These are phyloP conservation scores for Puccinia hordei DNA, from an alignment of 1,284 basidiomycete species.

Conservation along the genomic window DNA sequence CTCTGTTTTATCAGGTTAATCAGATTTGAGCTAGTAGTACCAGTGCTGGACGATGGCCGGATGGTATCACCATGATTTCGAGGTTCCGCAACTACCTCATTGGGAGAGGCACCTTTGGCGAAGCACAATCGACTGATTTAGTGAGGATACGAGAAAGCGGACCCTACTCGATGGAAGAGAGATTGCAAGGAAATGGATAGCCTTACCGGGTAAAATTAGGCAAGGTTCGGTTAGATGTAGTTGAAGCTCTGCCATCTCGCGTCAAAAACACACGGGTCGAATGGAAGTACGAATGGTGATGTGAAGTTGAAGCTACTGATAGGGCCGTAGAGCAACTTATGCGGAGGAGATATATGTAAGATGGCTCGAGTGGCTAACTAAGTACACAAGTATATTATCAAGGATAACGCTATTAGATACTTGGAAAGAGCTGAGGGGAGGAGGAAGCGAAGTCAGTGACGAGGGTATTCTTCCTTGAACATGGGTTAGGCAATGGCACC, in stretches of 20 bases:
- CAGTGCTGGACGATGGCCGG: not conserved
- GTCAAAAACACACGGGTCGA: not conserved
- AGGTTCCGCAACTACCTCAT: conserved; percentile 9
- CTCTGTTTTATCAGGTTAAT: conserved; percentile 13
- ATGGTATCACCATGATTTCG: conserved; percentile 3
- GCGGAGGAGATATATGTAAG: not conserved
- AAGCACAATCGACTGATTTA: not conserved
- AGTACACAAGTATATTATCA: not conserved
- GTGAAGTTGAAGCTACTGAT: not conserved
- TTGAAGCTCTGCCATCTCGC: conserved; percentile 1
- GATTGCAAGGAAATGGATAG: not conserved
- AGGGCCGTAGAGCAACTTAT: not conserved
- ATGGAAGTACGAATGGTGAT: not conserved
- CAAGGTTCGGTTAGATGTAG: conserved; percentile 18
- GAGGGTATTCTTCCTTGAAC: not conserved
- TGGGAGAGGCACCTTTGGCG: not conserved
- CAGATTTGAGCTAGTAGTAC: not conserved
- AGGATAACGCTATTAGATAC: not conserved
- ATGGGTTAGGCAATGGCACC: not conserved
- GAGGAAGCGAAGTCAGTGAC: not conserved
- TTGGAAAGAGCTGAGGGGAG: not conserved
- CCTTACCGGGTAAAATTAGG: conserved; percentile 17
- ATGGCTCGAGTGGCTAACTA: not conserved
- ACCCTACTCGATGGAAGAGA: not conserved
- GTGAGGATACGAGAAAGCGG: not conserved